Evolutionary conservation across 176 grass and related monocot genomes (phyloP), one percentile per base, ranked within the genome.

Genomic region (Chloris gayana): DNA sequence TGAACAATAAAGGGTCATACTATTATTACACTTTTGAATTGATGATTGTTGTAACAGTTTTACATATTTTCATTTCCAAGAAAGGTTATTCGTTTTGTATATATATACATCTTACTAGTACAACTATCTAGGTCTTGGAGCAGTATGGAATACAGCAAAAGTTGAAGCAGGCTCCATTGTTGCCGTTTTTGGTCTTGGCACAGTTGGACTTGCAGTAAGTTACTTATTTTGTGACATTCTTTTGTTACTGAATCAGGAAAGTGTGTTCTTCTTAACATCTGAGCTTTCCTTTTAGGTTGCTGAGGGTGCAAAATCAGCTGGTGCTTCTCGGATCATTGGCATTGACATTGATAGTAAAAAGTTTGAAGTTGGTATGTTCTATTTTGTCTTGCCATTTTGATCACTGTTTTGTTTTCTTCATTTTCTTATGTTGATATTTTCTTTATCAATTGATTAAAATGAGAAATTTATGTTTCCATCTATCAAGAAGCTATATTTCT

Each of bases 121-220:
- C 64, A 84, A 75, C 74, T 12, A 26, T 82, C 18, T 72, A 99
- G 96, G 96, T 72, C 96, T 99, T 88, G 96, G 96, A 85, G 96
- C 92, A 64, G 96, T 91, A 37, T 99, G 96, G 96, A 99, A 99
- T 86, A 91, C 96, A 27, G 96, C 96, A 73, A 99, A 99, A 83
- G 96, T 99, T 75, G 96, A 99, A 72, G 56, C 84, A 47, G 96
- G 92, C 38, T 91, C 96, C 5, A 46, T 85, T 67, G 96, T 99
- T 85, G 96, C 96, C 76, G 13, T 99, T 91, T 99, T 99, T 89
- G 96, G 96, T 30, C 96, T 99, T 76, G 96, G 96, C 49, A 99
- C 90, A 74, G 85, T 99, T 78, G 96, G 96, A 25, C 92, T 99
- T 80, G 96, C 96, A 64, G 96, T 99, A 91, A 91, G 96, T 90